A percentile compares a stretch with the other conserved stretches of the same genome.
Evolutionary conservation across 1,284 basidiomycete species (phyloP).

Genomic region (Sparassis latifolia): DNA sequence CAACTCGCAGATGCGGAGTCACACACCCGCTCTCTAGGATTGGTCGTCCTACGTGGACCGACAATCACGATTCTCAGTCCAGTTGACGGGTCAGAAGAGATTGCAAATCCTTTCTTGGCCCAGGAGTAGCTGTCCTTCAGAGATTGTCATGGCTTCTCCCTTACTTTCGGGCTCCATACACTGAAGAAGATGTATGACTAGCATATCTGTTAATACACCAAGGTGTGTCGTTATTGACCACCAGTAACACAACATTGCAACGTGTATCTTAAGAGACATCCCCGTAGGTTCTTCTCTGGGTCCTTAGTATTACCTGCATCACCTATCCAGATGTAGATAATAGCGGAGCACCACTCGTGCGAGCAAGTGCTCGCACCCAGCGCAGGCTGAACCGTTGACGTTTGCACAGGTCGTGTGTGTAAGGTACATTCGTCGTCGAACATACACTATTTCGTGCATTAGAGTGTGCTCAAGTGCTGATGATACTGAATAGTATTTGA

Average conservation of each 20-base stretch:
- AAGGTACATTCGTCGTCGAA: too few species aligned
- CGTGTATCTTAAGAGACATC: not conserved
- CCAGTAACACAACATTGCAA: not conserved
- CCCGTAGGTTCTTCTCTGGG: too few species aligned
- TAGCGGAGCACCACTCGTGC: too few species aligned
- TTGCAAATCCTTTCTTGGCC: conserved; percentile 73
- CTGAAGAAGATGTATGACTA: not conserved
- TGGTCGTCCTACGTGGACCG: conserved; percentile 87
- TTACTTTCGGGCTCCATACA: not conserved
- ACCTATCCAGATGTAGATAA: too few species aligned
- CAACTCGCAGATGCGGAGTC: conserved; percentile 52
- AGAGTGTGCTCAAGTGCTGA: too few species aligned
- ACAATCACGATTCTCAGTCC: conserved; percentile 91
- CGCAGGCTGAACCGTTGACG: too few species aligned
- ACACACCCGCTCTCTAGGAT: conserved; percentile 65
- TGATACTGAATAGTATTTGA: too few species aligned
- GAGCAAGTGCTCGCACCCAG: too few species aligned
- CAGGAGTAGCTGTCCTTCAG: conserved; percentile 28
- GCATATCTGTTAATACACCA: not conserved
- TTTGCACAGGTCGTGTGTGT: too few species aligned
- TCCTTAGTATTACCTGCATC: too few species aligned
- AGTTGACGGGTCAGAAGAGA: conserved; percentile 88
- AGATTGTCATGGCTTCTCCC: not conserved
- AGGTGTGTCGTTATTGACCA: not conserved
- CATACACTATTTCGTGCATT: too few species aligned